Base-by-base conservation (phyloP, 768 basidiomycete species). In the Lyophyllum semitale region DNA sequence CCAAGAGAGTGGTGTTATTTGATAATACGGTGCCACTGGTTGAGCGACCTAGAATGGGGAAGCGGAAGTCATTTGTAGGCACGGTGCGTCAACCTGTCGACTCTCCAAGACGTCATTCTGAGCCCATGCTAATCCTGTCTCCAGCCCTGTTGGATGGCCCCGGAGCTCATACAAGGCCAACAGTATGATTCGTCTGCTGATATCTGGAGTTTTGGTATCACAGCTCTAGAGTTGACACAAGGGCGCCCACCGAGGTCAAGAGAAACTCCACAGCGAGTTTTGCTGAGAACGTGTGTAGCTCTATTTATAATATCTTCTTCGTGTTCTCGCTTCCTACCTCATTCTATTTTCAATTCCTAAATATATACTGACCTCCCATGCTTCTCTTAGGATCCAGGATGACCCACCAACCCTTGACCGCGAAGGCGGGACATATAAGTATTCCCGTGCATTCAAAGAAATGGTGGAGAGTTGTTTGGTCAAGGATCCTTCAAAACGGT, bases 141-240 rank as follows among this genome's bases (percentile, higher is more conserved):
- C 32, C 54, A 87, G 84, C 95, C 95, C 1, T 93, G 91, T 67
- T 97, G 93, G 93, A 98, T 97, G 95, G 93, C 95, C 0, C 95
- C 95, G 1, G 95, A 98, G 63, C 81, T 97, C 22, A 91, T 98
- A 44, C 82, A 89, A 61, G 90, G 93, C 47, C 82, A 82, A 60
- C 83, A 84, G 52, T 96, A 95, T 68, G 93, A 95, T 66, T 81
- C 85, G 12, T 83, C 87, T 59, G 93, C 93, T 18, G 95, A 98
- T 66, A 95, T 98, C 54, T 98, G 95, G 94, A 94, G 91, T 54
- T 91, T 97, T 68, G 95, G 93, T 12, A 95, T 98, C 55, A 96
- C 94, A n/a, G 89, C 94, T 15, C 73, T 97, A 43, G 95, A 97
- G 68, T 77, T 98, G 29, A 81, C 91, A 0, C 87, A 92, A 64